Percentiles rank a stretch among this genome's conserved stretches.
These are phyloP conservation scores for Naganishia vaughanmartiniae DNA, from an alignment of 768 basidiomycete species.

Conservation along the genomic window DNA sequence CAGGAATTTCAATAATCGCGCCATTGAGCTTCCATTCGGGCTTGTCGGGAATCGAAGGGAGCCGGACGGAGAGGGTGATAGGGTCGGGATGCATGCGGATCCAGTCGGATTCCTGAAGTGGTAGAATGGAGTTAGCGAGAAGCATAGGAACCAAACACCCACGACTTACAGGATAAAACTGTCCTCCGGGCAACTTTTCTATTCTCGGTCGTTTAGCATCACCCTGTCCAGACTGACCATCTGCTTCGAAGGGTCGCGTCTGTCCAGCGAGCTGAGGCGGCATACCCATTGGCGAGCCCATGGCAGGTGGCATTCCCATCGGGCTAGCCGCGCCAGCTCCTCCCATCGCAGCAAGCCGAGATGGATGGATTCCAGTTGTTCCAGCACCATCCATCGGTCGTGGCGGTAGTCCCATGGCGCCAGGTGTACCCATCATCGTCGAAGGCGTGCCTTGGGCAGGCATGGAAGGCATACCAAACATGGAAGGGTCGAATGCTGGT, in stretches of 20 bases:
- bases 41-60: conserved; percentile 76
- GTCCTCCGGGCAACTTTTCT: conserved; percentile 78
- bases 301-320: conserved; percentile 3
- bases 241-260: conserved; percentile 59
- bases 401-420: conserved; percentile 18
- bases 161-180: conserved; percentile 65
- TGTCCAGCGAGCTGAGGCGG: conserved; percentile 58
- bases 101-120: conserved; percentile 63
- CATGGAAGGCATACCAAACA: conserved; percentile 31
- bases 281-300: conserved; percentile 27
- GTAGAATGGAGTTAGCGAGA: neutral
- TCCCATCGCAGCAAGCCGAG: conserved; percentile 64
- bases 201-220: conserved; percentile 79
- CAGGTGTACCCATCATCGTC: no score
- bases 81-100: conserved; percentile 86
- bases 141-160: conserved; percentile 7
- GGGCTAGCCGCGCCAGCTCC: conserved; percentile 53
- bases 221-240: conserved; percentile 69
- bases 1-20: conserved; percentile 68
- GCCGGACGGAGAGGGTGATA: conserved; percentile 76
- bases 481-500: conserved; percentile 33
- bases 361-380: conserved; percentile 66
- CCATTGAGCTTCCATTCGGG: conserved; percentile 94
- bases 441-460: conserved; percentile 1
- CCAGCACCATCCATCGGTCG: conserved; percentile 35